Evolutionary conservation across 2,329 filamentous ascomycete genomes (phyloP).

Genomic region (Pseudomassariella vexata): DNA sequence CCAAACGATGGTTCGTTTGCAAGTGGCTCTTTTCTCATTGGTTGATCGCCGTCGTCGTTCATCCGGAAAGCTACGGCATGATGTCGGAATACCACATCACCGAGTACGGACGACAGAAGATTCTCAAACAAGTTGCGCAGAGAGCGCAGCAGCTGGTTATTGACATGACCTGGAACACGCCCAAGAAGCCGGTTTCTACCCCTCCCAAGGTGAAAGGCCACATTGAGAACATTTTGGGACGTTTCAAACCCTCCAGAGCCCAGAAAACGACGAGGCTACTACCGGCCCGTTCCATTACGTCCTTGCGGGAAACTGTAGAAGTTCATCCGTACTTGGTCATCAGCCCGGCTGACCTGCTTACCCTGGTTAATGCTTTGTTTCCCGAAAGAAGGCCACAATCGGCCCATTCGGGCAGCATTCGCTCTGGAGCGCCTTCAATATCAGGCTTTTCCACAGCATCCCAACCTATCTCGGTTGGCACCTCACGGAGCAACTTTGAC

Average conservation of each 20-base stretch:
- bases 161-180: conserved; percentile 65
- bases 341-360: conserved; percentile 72
- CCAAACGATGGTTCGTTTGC: conserved; percentile 77
- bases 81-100: conserved; percentile 90
- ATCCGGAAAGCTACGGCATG: conserved; percentile 76
- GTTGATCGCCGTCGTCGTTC: conserved; percentile 74
- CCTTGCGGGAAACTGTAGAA: conserved; percentile 68
- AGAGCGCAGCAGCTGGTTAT: conserved; percentile 74
- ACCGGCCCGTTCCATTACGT: conserved; percentile 66
- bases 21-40: conserved; percentile 92
- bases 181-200: conserved; percentile 52
- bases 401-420: conserved; percentile 53
- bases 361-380: conserved; percentile 77
- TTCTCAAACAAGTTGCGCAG: conserved; percentile 72
- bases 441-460: conserved; percentile 64
- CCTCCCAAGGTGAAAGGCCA: conserved; percentile 60
- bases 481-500: conserved; percentile 52
- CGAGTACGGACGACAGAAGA: conserved; percentile 81
- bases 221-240: conserved; percentile 64
- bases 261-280: conserved; percentile 54
- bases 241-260: conserved; percentile 52
- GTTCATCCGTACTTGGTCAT: conserved; percentile 76
- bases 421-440: conserved; percentile 61
- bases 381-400: conserved; percentile 66
- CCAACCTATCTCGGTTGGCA: conserved; percentile 59